Conservation (phyloP, 495 filamentous ascomycete species). For the Penicillium desertorum region DNA sequence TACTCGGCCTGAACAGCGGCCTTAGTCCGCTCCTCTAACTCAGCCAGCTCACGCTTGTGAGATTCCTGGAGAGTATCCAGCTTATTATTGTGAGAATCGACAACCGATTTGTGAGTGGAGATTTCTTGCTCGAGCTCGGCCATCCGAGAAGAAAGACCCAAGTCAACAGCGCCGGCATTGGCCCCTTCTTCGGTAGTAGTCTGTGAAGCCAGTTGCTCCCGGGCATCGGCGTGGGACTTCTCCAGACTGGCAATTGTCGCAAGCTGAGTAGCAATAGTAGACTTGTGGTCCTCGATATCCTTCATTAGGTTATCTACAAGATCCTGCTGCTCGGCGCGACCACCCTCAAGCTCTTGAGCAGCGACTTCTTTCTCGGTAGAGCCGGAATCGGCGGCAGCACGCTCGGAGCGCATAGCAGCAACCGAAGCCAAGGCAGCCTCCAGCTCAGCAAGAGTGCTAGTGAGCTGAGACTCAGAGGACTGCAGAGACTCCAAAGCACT, state of each 20-base stretch:
- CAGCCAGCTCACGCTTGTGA: slow-evolving; percentile 53
- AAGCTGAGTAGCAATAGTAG: slow-evolving; percentile 61
- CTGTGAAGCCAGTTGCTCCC: slow-evolving; percentile 53
- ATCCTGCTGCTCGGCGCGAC: slow-evolving; percentile 60
- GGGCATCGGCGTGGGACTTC: slow-evolving; percentile 58
- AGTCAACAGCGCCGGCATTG: slow-evolving; percentile 41
- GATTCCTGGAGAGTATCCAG: slow-evolving; percentile 53
- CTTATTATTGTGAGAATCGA: slow-evolving; percentile 54
- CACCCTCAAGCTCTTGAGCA: slow-evolving; percentile 50
- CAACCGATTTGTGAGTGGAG: slow-evolving; percentile 48
- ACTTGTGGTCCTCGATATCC: slow-evolving; percentile 78
- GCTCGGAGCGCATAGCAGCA: slow-evolving; percentile 50
- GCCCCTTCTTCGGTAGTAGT: slow-evolving; percentile 31
- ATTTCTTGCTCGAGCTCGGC: slow-evolving; percentile 59
- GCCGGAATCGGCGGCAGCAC: slow-evolving; percentile 29
- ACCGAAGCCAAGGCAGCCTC: slow-evolving; percentile 53
- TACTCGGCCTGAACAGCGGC: slow-evolving; percentile 46
- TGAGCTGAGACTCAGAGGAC: slow-evolving; percentile 68
- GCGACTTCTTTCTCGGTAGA: slow-evolving; percentile 47
- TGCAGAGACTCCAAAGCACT: slow-evolving; percentile 69
- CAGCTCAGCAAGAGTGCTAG: slow-evolving; percentile 68
- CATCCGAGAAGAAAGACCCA: slow-evolving; percentile 52
- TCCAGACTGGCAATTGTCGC: slow-evolving; percentile 66
- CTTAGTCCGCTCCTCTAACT: slow-evolving; percentile 43
- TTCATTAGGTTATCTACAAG: slow-evolving; percentile 64